phyloP scores from a whole-genome alignment of 2,329 filamentous ascomycete genomes.

The Monosporascus sp. region DNA sequence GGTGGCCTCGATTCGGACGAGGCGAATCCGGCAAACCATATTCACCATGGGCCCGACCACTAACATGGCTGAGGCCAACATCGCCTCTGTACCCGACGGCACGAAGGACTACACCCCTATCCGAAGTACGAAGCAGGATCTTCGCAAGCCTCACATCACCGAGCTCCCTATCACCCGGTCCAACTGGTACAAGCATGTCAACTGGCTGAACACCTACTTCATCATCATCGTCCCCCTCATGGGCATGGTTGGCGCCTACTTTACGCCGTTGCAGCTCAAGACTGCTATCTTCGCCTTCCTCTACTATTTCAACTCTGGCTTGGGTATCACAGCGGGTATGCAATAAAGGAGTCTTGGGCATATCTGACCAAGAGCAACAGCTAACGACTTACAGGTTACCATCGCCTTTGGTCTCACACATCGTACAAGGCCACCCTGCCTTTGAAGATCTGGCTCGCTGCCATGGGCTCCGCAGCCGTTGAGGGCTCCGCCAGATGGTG shows the following conservation, averaged over 20 bases:
- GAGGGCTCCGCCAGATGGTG: conserved; percentile 47
- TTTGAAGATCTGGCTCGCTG: conserved; percentile 43
- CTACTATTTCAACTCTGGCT: conserved; percentile 30
- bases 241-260: conserved; percentile 70
- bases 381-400: conserved; percentile 23
- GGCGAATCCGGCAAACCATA: neutral
- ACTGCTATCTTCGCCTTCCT: conserved; percentile 39
- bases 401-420: conserved; percentile 38
- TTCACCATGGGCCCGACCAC: conserved; percentile 21
- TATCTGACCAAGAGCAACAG: neutral
- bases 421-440: conserved; percentile 39
- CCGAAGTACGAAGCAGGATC: conserved; percentile 51
- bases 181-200: conserved; percentile 90
- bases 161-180: conserved; percentile 72
- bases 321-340: conserved; percentile 30
- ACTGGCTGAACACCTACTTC: conserved; percentile 84
- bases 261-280: conserved; percentile 53
- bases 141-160: conserved; percentile 84
- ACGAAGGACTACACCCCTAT: conserved; percentile 51
- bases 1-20: neutral
- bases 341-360: neutral
- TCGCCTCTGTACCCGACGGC: conserved; percentile 44
- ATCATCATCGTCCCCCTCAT: conserved; percentile 72
- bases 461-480: conserved; percentile 41
- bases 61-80: conserved; percentile 26